Evolutionary conservation across 768 basidiomycete genomes (phyloP).

Genomic region (Amanita pseudoporphyria): DNA sequence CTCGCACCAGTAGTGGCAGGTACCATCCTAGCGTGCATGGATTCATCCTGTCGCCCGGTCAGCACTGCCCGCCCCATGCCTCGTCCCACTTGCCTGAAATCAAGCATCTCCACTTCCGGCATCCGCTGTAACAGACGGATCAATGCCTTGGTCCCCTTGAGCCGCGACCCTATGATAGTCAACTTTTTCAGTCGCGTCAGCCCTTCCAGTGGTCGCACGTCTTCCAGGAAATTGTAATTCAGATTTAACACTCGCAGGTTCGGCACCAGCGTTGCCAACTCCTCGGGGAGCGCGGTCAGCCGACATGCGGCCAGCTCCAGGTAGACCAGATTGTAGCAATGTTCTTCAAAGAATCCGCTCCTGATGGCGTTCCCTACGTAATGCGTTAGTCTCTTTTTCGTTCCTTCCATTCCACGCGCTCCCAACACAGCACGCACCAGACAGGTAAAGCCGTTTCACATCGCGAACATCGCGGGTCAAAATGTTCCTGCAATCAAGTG

Average conservation of each 20-base stretch:
- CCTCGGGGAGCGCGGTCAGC: constrained; percentile 61
- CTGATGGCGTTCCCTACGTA: constrained; percentile 63
- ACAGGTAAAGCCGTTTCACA: constrained; percentile 90
- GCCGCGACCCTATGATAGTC: constrained; percentile 75
- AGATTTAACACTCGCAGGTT: constrained; percentile 89
- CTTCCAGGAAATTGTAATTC: constrained; percentile 94
- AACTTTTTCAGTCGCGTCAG: constrained; percentile 73
- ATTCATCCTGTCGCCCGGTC: constrained; percentile 57
- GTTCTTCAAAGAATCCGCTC: constrained; percentile 50
- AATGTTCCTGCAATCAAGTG: constrained; percentile 24
- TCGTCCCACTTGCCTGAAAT: constrained; percentile 56
- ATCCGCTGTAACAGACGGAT: constrained; percentile 64
- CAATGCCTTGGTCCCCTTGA: constrained; percentile 67
- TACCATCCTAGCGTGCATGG: constrained; percentile 97
- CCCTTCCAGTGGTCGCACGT: constrained; percentile 56
- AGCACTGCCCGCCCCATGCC: background rate
- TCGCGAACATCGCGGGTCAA: constrained; percentile 73
- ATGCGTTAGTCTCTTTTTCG: constrained; percentile 12
- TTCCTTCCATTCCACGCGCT: constrained; percentile 3
- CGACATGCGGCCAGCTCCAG: constrained; percentile 87
- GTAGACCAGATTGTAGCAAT: constrained; percentile 86
- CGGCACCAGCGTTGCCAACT: constrained; percentile 57
- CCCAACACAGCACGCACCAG: constrained; percentile 48
- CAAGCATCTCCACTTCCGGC: constrained; percentile 78
- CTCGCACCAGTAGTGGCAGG: constrained; percentile 71